A percentile compares a stretch with the other conserved stretches of the same genome.
phyloP scores from a whole-genome alignment of 495 filamentous ascomycete genomes.

The Penicillium robsamsonii region DNA sequence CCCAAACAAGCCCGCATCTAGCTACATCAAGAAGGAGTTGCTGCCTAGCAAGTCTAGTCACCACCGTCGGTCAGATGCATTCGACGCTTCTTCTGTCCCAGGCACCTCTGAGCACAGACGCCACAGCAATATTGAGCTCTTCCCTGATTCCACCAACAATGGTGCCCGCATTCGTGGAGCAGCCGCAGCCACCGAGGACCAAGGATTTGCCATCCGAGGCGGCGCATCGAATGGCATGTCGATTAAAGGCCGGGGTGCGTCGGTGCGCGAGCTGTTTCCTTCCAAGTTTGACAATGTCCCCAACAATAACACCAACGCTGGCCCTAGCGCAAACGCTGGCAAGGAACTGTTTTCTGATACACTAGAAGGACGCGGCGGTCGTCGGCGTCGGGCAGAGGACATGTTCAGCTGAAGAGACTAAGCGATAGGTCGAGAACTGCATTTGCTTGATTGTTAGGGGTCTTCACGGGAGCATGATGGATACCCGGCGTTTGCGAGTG shows the following conservation, averaged over 20 bases:
- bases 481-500: constrained; percentile 21
- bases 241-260: constrained; percentile 48
- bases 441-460: constrained; percentile 8
- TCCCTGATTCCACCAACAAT: constrained; percentile 32
- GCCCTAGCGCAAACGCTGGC: constrained; percentile 50
- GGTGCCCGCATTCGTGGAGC: constrained; percentile 62
- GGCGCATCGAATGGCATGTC: constrained; percentile 51
- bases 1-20: constrained; percentile 47
- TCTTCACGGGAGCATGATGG: constrained; percentile 19
- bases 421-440: constrained; percentile 1
- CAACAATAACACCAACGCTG: constrained; percentile 52
- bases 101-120: constrained; percentile 13
- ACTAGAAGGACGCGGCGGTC: constrained; percentile 48
- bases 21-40: constrained; percentile 60
- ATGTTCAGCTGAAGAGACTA: constrained; percentile 43
- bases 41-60: constrained; percentile 63
- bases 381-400: constrained; percentile 49
- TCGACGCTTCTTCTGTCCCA: constrained; percentile 46
- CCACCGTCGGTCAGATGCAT: constrained; percentile 64
- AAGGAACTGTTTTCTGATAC: constrained; percentile 69
- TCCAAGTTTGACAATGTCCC: constrained; percentile 46
- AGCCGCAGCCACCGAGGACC: constrained; percentile 45
- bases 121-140: constrained; percentile 42
- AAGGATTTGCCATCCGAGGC: constrained; percentile 67
- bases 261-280: constrained; percentile 70